Percentiles rank a stretch among this genome's conserved stretches.
Conservation (phyloP, 2,329 filamentous ascomycete genomes). For the Colletotrichum lupini region DNA sequence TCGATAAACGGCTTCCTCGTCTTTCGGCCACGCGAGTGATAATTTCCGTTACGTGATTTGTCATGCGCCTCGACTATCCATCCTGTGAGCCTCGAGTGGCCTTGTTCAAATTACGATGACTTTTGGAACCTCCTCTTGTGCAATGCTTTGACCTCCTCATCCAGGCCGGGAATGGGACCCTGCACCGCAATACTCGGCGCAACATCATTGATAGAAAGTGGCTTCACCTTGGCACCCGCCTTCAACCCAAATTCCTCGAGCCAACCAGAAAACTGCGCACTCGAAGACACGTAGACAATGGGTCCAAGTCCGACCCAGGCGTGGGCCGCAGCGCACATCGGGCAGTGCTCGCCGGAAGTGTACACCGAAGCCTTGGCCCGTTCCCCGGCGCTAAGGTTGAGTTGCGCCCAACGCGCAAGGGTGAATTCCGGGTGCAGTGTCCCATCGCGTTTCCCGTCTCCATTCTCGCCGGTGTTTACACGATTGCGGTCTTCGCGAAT, state of each 20-base stretch:
- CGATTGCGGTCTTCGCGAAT: constrained; percentile 49
- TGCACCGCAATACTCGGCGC: constrained; percentile 42
- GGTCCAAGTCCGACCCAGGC: constrained; percentile 48
- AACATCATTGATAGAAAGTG: constrained; percentile 44
- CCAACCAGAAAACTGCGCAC: constrained; percentile 44
- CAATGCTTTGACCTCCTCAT: constrained; percentile 43
- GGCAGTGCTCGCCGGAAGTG: constrained; percentile 51
- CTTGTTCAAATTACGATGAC: not conserved
- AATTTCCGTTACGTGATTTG: no score
- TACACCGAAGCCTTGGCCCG: constrained; percentile 51
- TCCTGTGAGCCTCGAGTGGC: no score
- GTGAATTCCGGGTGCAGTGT: constrained; percentile 51
- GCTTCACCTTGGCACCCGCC: constrained; percentile 35
- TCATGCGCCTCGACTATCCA: no score
- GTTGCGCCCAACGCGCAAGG: constrained; percentile 50
- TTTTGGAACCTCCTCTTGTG: constrained; percentile 34
- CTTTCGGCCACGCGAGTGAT: no score
- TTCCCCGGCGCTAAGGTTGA: constrained; percentile 47
- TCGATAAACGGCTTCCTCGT: no score
- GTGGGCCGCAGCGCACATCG: constrained; percentile 50
- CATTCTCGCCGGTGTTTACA: constrained; percentile 42
- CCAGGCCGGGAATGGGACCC: constrained; percentile 44
- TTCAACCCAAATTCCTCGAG: constrained; percentile 41
- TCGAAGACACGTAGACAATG: constrained; percentile 47
- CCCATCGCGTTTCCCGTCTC: constrained; percentile 42